Conservation (phyloP, 2,329 filamentous ascomycete genomes). For the Aureobasidium sp. region DNA sequence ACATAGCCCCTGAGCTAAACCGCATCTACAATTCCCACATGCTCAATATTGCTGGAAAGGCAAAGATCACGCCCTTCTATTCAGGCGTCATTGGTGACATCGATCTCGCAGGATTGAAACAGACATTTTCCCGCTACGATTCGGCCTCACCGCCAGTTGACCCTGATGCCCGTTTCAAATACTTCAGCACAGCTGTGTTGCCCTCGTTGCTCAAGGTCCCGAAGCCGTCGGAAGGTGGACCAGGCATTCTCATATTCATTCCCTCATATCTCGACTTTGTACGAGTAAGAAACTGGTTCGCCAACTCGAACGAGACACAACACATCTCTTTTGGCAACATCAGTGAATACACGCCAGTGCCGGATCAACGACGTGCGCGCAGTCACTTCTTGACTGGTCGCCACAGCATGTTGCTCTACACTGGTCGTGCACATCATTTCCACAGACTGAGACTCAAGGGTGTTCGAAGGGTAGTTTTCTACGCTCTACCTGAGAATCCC, state of each 20-base stretch:
- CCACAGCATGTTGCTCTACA: slow-evolving; percentile 80
- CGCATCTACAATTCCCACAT: slow-evolving; percentile 69
- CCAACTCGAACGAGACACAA: slow-evolving; percentile 54
- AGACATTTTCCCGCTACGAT: slow-evolving; percentile 86
- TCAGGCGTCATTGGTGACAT: slow-evolving; percentile 66
- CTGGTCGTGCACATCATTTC: slow-evolving; percentile 95
- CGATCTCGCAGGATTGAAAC: slow-evolving; percentile 53
- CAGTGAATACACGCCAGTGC: slow-evolving; percentile 76
- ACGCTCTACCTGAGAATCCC: slow-evolving; percentile 83
- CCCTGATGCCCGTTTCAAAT: slow-evolving; percentile 82
- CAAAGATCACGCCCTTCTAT: slow-evolving; percentile 63
- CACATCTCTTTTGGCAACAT: slow-evolving; percentile 70
- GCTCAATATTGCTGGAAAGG: slow-evolving; percentile 72
- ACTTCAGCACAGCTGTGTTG: slow-evolving; percentile 77
- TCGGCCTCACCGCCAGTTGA: slow-evolving; percentile 63
- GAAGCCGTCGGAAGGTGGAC: slow-evolving; percentile 47
- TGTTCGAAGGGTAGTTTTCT: slow-evolving; percentile 78
- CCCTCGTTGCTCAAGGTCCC: slow-evolving; percentile 64
- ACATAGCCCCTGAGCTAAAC: slow-evolving; percentile 82
- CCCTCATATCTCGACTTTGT: slow-evolving; percentile 95
- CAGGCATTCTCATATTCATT: slow-evolving; percentile 78
- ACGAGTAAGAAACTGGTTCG: slow-evolving; percentile 84
- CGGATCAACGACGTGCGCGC: slow-evolving; percentile 74
- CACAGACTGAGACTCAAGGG: slow-evolving; percentile 77
- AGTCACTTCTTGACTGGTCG: slow-evolving; percentile 81